Base-by-base conservation (phyloP, 345 rosid genomes). In the Arabis hirsuta region DNA sequence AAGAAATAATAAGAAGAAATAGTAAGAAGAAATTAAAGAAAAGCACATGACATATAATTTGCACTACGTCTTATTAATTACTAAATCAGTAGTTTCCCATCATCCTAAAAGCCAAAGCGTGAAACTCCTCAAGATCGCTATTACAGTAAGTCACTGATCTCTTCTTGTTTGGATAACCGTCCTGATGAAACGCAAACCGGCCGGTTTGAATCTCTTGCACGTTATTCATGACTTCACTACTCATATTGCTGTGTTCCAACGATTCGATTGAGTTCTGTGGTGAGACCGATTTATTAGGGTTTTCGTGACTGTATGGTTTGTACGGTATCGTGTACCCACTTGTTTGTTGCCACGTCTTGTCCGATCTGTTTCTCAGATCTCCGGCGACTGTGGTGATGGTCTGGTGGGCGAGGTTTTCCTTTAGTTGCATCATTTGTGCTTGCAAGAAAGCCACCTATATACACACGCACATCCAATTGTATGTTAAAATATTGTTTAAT, bases 91-190 rank as follows among this genome's bases (percentile, higher is more conserved):
- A 34, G 38, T 34, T 34, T 34, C 38, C 38, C 38, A 34, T 91
- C 96, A 91, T 91, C 69, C 87, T 82, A 73, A 81, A 82, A 41
- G 94, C 96, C 72, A 91, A 84, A 60, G 89, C 94, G 71, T 91
- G 96, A 78, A 91, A 92, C 84, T 91, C 97, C 62, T 91, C 83
- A 76, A 84, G 62, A 47, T 91, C 96, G 60, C 54, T 64, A 59
- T 60, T 78, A 73, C 62, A 74, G 4, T 82, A 70, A 63, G 50
- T 70, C 71, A 56, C 72, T 50, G 75, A 56, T 36, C 41, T 36
- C 41, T 36, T 36, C 41, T 36, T 36, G 41, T 36, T 36, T 36
- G 41, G 41, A 36, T 36, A 36, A 14, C 43, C 27, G 13, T 46
- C 55, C 44, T 36, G 45, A 14, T 16, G 43, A 32, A 47, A 47